Percentiles rank a stretch among this genome's conserved stretches.
Conservation (phyloP, 352 stramenopile species). For the Phytophthora hibernalis region DNA sequence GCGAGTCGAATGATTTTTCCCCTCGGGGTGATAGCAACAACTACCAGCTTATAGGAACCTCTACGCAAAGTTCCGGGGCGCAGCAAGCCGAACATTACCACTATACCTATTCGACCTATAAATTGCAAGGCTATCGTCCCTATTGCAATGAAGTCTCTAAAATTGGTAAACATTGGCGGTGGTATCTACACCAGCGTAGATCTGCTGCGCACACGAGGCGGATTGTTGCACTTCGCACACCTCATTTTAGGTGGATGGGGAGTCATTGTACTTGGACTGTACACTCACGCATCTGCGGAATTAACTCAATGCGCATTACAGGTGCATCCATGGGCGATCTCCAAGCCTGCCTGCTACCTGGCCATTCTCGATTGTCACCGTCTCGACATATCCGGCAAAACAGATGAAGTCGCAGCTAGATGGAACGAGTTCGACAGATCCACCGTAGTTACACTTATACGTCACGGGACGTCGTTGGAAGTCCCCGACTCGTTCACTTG, state of each 20-base stretch:
- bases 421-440: constrained; percentile 26
- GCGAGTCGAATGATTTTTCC: constrained; percentile 29
- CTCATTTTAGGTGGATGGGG: constrained; percentile 33
- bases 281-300: constrained; percentile 23
- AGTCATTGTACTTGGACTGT: constrained; percentile 19
- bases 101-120: no score
- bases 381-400: constrained; percentile 23
- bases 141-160: no score
- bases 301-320: constrained; percentile 31
- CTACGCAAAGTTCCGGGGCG: constrained; percentile 9
- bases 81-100: no score
- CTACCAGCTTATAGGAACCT: constrained; percentile 29
- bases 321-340: constrained; percentile 42
- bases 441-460: constrained; percentile 36
- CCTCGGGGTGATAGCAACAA: constrained; percentile 25
- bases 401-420: constrained; percentile 19
- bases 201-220: no score
- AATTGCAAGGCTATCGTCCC: no score
- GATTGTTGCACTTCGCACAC: no score
- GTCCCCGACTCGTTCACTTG: constrained; percentile 28
- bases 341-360: constrained; percentile 37
- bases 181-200: no score
- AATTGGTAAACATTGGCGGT: no score
- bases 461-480: constrained; percentile 36
- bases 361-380: constrained; percentile 41